Conservation (phyloP, 352 stramenopile genomes). For the Phytophthora boehmeriae region DNA sequence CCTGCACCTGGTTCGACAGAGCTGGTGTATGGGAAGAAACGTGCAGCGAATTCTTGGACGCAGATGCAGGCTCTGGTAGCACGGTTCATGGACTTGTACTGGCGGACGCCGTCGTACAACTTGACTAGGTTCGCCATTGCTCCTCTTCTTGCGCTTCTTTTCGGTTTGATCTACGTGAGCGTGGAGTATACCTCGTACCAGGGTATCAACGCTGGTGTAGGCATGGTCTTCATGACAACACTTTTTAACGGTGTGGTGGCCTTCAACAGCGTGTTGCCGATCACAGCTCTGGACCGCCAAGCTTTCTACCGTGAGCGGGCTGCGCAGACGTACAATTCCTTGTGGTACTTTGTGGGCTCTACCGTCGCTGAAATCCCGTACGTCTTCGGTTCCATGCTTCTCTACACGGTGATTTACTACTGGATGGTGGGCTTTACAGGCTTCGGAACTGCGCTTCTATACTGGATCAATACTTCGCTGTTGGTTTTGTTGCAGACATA, state of each 20-base stretch:
- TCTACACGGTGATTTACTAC: slow-evolving; percentile 68
- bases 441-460: slow-evolving; percentile 46
- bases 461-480: slow-evolving; percentile 60
- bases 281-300: slow-evolving; percentile 67
- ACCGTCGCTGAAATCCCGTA: slow-evolving; percentile 80
- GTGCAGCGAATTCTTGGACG: slow-evolving; percentile 28
- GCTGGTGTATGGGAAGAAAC: slow-evolving; percentile 41
- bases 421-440: slow-evolving; percentile 59
- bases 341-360: slow-evolving; percentile 74
- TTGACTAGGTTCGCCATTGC: slow-evolving; percentile 60
- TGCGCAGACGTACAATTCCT: slow-evolving; percentile 81
- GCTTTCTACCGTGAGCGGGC: slow-evolving; percentile 91
- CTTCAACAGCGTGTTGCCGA: slow-evolving; percentile 72
- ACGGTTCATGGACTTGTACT: slow-evolving; percentile 54
- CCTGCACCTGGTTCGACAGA: slow-evolving; percentile 14
- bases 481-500: slow-evolving; percentile 59
- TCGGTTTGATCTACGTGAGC: slow-evolving; percentile 53
- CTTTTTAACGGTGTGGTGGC: slow-evolving; percentile 85
- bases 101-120: slow-evolving; percentile 81
- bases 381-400: slow-evolving; percentile 46
- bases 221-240: slow-evolving; percentile 87
- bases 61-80: slow-evolving; percentile 42
- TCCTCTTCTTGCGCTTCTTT: slow-evolving; percentile 36
- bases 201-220: slow-evolving; percentile 59
- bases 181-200: slow-evolving; percentile 53